A percentile compares a stretch with the other conserved stretches of the same genome.
phyloP scores from a whole-genome alignment of 495 filamentous ascomycete genomes.

The Neurospora tetrasperma region DNA sequence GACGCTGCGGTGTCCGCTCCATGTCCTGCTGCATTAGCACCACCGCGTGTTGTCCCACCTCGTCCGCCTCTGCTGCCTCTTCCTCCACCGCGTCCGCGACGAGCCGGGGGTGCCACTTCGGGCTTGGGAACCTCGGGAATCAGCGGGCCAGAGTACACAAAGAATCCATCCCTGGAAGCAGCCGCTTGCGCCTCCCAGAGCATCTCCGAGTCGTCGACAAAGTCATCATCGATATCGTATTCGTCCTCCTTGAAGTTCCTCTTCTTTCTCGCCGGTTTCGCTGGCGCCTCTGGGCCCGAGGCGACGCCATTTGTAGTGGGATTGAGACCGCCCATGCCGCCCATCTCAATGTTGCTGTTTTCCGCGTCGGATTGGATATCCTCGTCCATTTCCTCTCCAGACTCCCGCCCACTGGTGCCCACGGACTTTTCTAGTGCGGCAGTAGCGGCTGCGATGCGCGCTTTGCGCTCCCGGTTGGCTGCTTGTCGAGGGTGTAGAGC shows the following conservation, averaged over 20 bases:
- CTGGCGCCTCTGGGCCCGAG: conserved; percentile 47
- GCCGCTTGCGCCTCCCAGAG: conserved; percentile 94
- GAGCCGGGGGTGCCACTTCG: conserved; percentile 58
- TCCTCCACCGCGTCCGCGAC: conserved; percentile 60
- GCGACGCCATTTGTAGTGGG: conserved; percentile 21
- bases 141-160: conserved; percentile 77
- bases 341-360: conserved; percentile 63
- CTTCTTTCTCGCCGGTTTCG: conserved; percentile 55
- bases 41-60: conserved; percentile 10
- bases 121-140: conserved; percentile 83
- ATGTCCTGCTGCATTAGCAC: conserved; percentile 1
- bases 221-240: conserved; percentile 93
- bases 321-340: conserved; percentile 15
- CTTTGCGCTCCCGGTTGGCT: conserved; percentile 68
- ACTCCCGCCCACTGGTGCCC: conserved; percentile 60
- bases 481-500: conserved; percentile 85
- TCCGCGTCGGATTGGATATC: conserved; percentile 53
- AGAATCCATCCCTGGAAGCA: conserved; percentile 85
- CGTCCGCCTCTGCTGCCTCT: conserved; percentile 49
- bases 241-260: conserved; percentile 86
- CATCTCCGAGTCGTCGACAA: conserved; percentile 93
- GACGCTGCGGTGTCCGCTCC: conserved; percentile 21
- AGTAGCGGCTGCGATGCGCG: conserved; percentile 74
- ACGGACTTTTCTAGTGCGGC: conserved; percentile 70
- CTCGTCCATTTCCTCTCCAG: conserved; percentile 61